Base-by-base conservation (phyloP, 768 basidiomycete species). In the Boletus speciosus region DNA sequence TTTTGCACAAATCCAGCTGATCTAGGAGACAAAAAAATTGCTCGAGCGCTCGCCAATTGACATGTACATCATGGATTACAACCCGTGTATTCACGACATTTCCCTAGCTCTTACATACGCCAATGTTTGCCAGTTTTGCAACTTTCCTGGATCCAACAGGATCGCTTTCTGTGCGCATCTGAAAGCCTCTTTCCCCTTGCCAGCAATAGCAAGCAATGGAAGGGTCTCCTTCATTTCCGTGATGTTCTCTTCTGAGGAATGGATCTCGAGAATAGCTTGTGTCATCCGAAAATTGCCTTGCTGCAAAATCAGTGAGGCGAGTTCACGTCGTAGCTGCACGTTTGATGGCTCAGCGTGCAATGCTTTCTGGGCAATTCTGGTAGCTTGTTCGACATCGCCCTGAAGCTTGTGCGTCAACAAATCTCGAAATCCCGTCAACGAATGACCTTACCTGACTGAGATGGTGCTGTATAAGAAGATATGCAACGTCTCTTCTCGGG, bases 391-490 rank as follows among this genome's bases (percentile, higher is more conserved):
- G 15, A 68, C 55, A 49, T 84, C 77, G 15, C 74, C 74, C 87
- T 88, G 59, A 14, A 36, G 47, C 1, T 47, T 23, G 25, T 44
- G 41, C 19, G 25, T 55, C 38, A 62, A 43, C 35, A 42, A 42
- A 14, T 16, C 34, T 5, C 16, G 23, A 47, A 31, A 49, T 25
- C 5, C 25, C 21, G 21, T 43, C 46, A 27, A 50, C 21, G 37
- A 45, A 45, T 23, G 27, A 2, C n/a, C 74, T 54, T 61, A 90
- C 91, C 80, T 84, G 83, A n/a, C 78, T 76, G 21, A 94, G 79
- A 63, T 86, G 76, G 62, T 93, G 84, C 59, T 86, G 81, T 9
- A 83, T 74, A 10, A 93, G 73, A 50, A 97, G 76, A 66, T 87
- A 82, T 41, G 85, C 79, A 34, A 90, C 84, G 57, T 90, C 80